Percentiles rank a stretch among this genome's conserved stretches.
These are phyloP conservation scores for Achaetomium macrosporum DNA, from an alignment of 2,329 filamentous ascomycete genomes.

Conservation along the genomic window DNA sequence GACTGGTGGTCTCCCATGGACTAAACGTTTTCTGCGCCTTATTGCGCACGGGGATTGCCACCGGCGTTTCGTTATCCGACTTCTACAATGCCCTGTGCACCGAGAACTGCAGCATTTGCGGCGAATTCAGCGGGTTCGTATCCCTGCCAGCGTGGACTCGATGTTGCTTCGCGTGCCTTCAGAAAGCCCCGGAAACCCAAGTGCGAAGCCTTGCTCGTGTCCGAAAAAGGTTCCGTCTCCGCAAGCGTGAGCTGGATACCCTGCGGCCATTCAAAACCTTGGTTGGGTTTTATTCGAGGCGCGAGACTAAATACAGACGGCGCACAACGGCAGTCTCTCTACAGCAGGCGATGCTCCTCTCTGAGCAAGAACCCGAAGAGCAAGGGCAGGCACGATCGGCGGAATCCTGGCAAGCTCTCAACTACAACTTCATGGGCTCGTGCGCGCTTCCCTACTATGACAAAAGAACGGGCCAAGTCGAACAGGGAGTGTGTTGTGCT, in stretches of 20 bases:
- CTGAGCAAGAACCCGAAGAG: neutral
- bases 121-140: conserved; percentile 25
- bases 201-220: conserved; percentile 20
- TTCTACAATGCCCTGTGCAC: conserved; percentile 26
- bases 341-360: conserved; percentile 1
- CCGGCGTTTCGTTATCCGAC: conserved; percentile 21
- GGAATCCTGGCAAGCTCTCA: conserved; percentile 15
- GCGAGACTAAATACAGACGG: neutral
- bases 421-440: conserved; percentile 27
- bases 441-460: conserved; percentile 29
- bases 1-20: conserved; percentile 20
- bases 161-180: conserved; percentile 28
- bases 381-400: conserved; percentile 5
- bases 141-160: conserved; percentile 27
- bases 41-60: conserved; percentile 26
- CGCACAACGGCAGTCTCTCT: conserved; percentile 10
- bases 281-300: conserved; percentile 23
- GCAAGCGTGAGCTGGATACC: conserved; percentile 16
- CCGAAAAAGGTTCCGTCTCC: conserved; percentile 21
- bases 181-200: conserved; percentile 20
- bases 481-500: conserved; percentile 30
- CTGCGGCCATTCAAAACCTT: conserved; percentile 28
- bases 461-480: conserved; percentile 22
- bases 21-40: conserved; percentile 29
- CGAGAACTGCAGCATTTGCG: conserved; percentile 26